A percentile compares a stretch with the other conserved stretches of the same genome.
Conservation (phyloP, 495 filamentous ascomycete genomes). For the Daldinia caldariorum region DNA sequence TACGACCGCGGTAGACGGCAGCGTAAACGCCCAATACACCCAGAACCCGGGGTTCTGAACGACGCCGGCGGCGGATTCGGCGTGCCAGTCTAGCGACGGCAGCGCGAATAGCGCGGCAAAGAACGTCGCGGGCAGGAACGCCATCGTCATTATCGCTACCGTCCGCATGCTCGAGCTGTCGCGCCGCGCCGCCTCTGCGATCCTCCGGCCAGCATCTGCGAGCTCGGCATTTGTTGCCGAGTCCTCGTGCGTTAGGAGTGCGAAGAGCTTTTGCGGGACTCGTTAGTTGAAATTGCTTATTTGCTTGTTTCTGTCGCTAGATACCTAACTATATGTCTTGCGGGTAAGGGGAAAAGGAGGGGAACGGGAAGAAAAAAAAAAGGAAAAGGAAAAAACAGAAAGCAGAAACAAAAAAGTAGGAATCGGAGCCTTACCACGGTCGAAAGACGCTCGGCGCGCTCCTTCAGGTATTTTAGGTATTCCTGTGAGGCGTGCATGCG, state of each 20-base stretch:
- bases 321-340: neutral
- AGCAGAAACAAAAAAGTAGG: neutral
- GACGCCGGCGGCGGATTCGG: conserved; percentile 26
- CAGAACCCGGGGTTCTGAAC: conserved; percentile 47
- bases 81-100: conserved; percentile 49
- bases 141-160: conserved; percentile 53
- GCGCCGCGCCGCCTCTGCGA: conserved; percentile 46
- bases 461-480: conserved; percentile 40
- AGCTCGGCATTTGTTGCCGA: conserved; percentile 34
- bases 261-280: conserved; percentile 31
- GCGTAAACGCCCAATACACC: conserved; percentile 51
- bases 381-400: too few species aligned
- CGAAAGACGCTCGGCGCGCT: conserved; percentile 38
- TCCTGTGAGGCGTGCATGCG: conserved; percentile 40
- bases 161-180: conserved; percentile 54
- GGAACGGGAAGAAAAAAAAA: neutral
- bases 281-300: neutral
- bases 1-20: conserved; percentile 42
- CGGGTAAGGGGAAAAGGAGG: neutral
- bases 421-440: conserved; percentile 32
- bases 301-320: neutral
- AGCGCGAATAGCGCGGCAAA: conserved; percentile 52
- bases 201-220: conserved; percentile 37
- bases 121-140: conserved; percentile 53
- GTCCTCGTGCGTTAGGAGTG: conserved; percentile 45